Evolutionary conservation across 371 early-diverging fungal species (phyloP).

Genomic region (Saksenaea oblongispora): DNA sequence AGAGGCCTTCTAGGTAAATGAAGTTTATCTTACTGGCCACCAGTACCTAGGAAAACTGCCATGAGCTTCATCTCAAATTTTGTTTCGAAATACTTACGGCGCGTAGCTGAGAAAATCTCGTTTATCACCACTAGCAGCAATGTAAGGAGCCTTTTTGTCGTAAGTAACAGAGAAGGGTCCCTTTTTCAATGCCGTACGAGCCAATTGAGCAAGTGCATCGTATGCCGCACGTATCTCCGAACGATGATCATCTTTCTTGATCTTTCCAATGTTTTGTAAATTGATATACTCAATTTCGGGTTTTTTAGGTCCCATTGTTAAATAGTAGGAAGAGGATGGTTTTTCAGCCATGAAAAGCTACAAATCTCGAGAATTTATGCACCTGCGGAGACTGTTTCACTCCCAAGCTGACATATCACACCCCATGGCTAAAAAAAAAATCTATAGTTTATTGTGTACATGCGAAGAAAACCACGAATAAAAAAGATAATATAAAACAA

Average conservation of each 20-base stretch:
- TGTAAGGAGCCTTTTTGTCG: slow-evolving; percentile 27
- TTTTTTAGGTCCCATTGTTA: slow-evolving; percentile 31
- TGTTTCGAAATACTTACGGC: slow-evolving; percentile 28
- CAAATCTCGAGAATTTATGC: background rate
- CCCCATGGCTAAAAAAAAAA: background rate
- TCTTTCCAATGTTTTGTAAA: slow-evolving; percentile 9
- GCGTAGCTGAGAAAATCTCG: slow-evolving; percentile 46
- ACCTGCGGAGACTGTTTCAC: background rate
- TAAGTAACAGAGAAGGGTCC: slow-evolving; percentile 38
- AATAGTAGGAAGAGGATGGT: background rate
- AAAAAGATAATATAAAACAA: slow-evolving; percentile 5
- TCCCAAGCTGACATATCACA: background rate
- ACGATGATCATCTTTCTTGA: slow-evolving; percentile 10
- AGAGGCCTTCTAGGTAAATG: background rate
- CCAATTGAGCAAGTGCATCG: slow-evolving; percentile 24
- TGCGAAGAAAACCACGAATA: background rate
- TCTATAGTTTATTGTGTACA: background rate
- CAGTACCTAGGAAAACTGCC: slow-evolving; percentile 27
- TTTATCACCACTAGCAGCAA: slow-evolving; percentile 36
- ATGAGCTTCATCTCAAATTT: background rate
- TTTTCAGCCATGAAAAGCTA: background rate
- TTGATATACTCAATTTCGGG: slow-evolving; percentile 44
- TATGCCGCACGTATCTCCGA: slow-evolving; percentile 12
- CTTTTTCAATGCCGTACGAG: slow-evolving; percentile 30
- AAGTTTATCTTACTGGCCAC: slow-evolving; percentile 37